Evolutionary conservation across 2,329 filamentous ascomycete species (phyloP), one percentile per base, ranked within the genome.

Genomic region (Paraphoma sp.): DNA sequence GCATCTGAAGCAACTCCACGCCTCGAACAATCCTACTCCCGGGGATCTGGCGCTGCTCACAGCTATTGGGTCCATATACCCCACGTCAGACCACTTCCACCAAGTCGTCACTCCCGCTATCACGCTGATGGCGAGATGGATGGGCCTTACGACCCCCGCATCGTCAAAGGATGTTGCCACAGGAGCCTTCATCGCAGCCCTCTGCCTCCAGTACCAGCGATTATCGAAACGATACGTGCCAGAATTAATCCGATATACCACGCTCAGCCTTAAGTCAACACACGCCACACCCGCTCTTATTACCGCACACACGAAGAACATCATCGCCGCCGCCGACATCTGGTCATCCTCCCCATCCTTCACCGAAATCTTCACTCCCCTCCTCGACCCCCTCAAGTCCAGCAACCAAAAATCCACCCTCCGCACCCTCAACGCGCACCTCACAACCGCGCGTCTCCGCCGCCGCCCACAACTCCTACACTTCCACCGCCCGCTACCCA

Each of bases 11-110:
- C 73, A 77, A 23, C 79, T 89, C 33, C 79, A 85, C 41, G 75
- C 82, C 11, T 77, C 83, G 1, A 82, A 86, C 82, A 67, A 84
- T 75, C 69, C 84, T 74, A 65, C 75, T 11, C 73, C 83, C n/a
- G 91, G 92, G 16, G 93, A 99, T 69, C 79, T 99, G 17, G 79
- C 93, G 18, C 79, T 96, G n/a, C 80, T 99, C 36, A 93, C 92
- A 0, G 93, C 92, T 0, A 86, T 97, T 57, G 87, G 89, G 41
- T 88, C 87, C 2, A 90, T 96, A 51, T 99, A 96, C 70, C 93
- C 95, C 4, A 97, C 95, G 0, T 97, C 93, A 0, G 95, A 99
- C 77, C 93, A 98, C 78, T 99, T 98, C 77, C 95, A 99, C 70
- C 90, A 95, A 67, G 92, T 98, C 36, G 90, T 92, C 41, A 99